Evolutionary conservation across 306 rosid species (phyloP).

Genomic region (Dryas alaskensis): DNA sequence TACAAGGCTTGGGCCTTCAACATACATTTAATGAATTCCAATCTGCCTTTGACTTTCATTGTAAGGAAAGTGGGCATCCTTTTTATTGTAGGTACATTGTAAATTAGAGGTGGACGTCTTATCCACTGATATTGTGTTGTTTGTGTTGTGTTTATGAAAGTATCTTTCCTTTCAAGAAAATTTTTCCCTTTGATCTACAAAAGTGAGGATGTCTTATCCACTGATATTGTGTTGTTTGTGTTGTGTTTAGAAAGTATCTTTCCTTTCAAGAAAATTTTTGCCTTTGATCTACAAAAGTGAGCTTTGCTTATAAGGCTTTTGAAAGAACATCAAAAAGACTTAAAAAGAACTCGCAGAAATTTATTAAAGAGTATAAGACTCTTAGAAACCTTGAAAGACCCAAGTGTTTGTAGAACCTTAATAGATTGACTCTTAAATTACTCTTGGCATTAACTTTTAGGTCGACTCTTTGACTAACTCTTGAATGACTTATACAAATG

Average conservation of each 20-base stretch:
- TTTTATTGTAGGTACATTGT: too few relatives aligned
- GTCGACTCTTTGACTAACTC: not conserved
- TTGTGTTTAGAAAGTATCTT: too few relatives aligned
- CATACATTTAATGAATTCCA: not conserved
- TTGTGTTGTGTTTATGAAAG: too few relatives aligned
- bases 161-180: too few relatives aligned
- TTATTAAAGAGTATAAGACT: not conserved
- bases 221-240: too few relatives aligned
- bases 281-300: not conserved
- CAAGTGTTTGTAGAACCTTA: not conserved
- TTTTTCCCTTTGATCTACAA: too few relatives aligned
- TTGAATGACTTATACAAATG: not conserved
- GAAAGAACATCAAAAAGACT: not conserved
- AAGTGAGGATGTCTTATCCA: too few relatives aligned
- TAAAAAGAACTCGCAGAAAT: not conserved
- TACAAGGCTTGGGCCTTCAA: not conserved
- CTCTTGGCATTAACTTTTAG: not conserved
- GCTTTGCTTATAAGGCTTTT: not conserved
- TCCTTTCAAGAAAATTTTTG: too few relatives aligned
- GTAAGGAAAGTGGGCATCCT: too few relatives aligned
- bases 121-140: too few relatives aligned
- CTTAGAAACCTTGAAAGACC: not conserved
- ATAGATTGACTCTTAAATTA: not conserved
- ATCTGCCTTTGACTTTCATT: not conserved
- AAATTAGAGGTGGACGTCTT: too few relatives aligned